These are phyloP conservation scores for Penicillium olsonii DNA, from an alignment of 2,329 filamentous ascomycete species.

Conservation along the genomic window DNA sequence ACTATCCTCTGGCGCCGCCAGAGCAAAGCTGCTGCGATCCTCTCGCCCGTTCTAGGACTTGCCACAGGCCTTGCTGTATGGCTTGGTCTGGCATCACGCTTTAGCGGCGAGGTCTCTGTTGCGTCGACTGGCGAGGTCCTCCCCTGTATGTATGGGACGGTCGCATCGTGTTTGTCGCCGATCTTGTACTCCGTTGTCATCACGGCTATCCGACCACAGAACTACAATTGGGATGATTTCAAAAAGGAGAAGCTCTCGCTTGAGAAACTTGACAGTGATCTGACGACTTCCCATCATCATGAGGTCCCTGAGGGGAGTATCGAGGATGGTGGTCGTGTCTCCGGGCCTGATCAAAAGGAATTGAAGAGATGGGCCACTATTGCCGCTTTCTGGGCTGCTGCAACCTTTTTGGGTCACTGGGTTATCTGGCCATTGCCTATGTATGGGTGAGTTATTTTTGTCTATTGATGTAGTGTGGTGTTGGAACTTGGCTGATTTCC, in stretches of 20 bases:
- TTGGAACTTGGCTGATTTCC: not conserved
- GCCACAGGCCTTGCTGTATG: conserved; percentile 55
- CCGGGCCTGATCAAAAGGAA: conserved; percentile 32
- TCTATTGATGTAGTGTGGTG: not conserved
- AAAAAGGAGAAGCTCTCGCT: conserved; percentile 33
- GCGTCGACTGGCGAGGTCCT: conserved; percentile 51
- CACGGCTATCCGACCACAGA: conserved; percentile 47
- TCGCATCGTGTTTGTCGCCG: conserved; percentile 56
- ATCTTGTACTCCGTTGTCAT: conserved; percentile 53
- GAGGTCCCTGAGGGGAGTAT: not conserved
- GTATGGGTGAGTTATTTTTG: conserved; percentile 42
- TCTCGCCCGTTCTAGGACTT: conserved; percentile 54
- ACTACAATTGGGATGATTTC: conserved; percentile 46
- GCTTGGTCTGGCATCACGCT: conserved; percentile 50
- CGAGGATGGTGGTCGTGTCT: conserved; percentile 9
- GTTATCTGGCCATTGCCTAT: conserved; percentile 58
- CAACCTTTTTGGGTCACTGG: conserved; percentile 57
- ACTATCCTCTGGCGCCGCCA: conserved; percentile 57
- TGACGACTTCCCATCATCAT: conserved; percentile 20
- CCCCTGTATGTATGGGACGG: conserved; percentile 57
- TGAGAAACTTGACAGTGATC: conserved; percentile 27
- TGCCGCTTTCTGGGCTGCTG: conserved; percentile 49
- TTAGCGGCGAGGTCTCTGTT: conserved; percentile 53
- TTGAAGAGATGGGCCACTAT: conserved; percentile 52
- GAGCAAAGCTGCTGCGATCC: conserved; percentile 51